phyloP scores from a whole-genome alignment of 2,329 filamentous ascomycete species.

The Dothistroma septosporum region DNA sequence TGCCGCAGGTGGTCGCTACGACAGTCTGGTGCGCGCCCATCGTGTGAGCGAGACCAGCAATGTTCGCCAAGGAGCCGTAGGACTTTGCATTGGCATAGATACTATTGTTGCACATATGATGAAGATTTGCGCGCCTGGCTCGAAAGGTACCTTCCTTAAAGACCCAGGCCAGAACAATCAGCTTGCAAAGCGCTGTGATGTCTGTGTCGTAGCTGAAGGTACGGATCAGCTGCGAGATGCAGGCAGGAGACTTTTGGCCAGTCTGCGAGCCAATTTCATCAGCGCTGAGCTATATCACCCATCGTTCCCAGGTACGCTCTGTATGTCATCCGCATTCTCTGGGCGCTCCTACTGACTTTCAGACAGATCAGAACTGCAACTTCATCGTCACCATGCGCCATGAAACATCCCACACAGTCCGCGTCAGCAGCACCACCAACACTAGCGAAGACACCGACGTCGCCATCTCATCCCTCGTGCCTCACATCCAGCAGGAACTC shows the following conservation, averaged over 20 bases:
- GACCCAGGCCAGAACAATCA: constrained; percentile 10
- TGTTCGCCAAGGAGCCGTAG: constrained; percentile 59
- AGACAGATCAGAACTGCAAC: constrained; percentile 46
- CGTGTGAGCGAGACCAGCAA: constrained; percentile 60
- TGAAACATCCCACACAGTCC: constrained; percentile 51
- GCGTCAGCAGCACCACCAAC: constrained; percentile 54
- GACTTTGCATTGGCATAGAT: constrained; percentile 88
- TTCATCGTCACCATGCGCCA: constrained; percentile 91
- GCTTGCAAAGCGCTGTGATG: constrained; percentile 59
- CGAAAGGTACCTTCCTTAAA: constrained; percentile 21
- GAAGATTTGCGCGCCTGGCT: constrained; percentile 29
- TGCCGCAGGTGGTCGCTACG: constrained; percentile 90
- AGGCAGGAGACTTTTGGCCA: constrained; percentile 72
- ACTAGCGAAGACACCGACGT: constrained; percentile 65
- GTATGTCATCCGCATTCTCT: background rate
- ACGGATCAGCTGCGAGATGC: constrained; percentile 67
- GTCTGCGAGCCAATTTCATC: constrained; percentile 78
- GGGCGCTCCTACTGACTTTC: background rate
- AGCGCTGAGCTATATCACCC: constrained; percentile 73
- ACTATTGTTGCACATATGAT: constrained; percentile 63
- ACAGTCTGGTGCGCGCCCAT: constrained; percentile 80
- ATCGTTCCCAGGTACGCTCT: constrained; percentile 1
- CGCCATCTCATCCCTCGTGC: constrained; percentile 65
- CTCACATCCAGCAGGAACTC: constrained; percentile 76
- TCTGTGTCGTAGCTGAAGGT: constrained; percentile 76